Evolutionary conservation across 1,284 basidiomycete genomes (phyloP).

Genomic region (Agroathelia rolfsii): DNA sequence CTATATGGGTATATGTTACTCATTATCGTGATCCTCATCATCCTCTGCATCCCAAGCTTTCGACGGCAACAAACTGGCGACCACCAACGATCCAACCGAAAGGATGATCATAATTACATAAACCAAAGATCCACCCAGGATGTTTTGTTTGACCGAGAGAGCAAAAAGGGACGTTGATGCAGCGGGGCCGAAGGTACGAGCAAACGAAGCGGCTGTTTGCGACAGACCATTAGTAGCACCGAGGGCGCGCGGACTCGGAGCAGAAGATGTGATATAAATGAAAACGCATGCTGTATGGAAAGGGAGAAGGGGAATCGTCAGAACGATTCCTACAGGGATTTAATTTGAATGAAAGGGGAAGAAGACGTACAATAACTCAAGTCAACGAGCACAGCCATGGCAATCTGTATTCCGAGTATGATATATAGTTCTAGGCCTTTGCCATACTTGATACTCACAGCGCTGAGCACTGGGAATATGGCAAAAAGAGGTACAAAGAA

Average conservation of each 20-base stretch:
- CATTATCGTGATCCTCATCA: too few species aligned
- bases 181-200: constrained; percentile 60
- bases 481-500: constrained; percentile 40
- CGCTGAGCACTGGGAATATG: constrained; percentile 50
- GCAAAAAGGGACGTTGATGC: constrained; percentile 60
- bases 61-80: constrained; percentile 26
- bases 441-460: constrained; percentile 34
- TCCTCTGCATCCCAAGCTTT: constrained; percentile 24
- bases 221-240: constrained; percentile 73
- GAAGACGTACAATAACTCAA: constrained; percentile 38
- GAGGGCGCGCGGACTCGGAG: constrained; percentile 52
- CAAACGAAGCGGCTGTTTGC: constrained; percentile 44
- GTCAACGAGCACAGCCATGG: constrained; percentile 36
- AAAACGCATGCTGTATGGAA: constrained; percentile 61
- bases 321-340: too few species aligned
- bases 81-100: constrained; percentile 21
- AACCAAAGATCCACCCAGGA: constrained; percentile 50
- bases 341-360: too few species aligned
- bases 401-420: constrained; percentile 38
- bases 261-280: constrained; percentile 50
- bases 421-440: constrained; percentile 34
- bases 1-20: too few species aligned
- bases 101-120: constrained; percentile 44
- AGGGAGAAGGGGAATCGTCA: too few species aligned
- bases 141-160: constrained; percentile 46